Conservation (phyloP, 768 basidiomycete genomes). For the Crepidotus variabilis region DNA sequence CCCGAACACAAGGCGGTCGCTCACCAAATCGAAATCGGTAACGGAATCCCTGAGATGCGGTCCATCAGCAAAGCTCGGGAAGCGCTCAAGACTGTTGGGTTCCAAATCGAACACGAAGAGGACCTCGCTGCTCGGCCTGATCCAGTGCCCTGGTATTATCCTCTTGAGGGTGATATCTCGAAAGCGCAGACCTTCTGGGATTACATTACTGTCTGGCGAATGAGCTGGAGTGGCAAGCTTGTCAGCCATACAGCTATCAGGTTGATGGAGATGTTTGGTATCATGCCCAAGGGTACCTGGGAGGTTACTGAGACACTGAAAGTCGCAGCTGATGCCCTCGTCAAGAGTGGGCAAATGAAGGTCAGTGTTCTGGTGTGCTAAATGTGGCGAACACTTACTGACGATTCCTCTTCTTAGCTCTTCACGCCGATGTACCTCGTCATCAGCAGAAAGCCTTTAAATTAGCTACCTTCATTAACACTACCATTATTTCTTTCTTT, state of each 20-base stretch:
- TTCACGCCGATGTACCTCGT: constrained; percentile 88
- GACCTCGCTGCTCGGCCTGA: constrained; percentile 88
- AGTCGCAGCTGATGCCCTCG: constrained; percentile 73
- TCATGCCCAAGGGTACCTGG: constrained; percentile 90
- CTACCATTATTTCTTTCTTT: constrained; percentile 3
- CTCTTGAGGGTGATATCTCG: constrained; percentile 86
- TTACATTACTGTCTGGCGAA: constrained; percentile 83
- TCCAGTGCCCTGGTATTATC: constrained; percentile 89
- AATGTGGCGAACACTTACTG: constrained; percentile 4
- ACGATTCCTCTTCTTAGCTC: constrained; percentile 41
- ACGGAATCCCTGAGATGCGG: constrained; percentile 98
- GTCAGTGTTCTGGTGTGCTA: constrained; percentile 35
- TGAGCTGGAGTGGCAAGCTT: constrained; percentile 81
- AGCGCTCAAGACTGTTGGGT: constrained; percentile 81
- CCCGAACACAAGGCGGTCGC: constrained; percentile 88
- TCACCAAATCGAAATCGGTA: constrained; percentile 90
- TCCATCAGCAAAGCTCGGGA: constrained; percentile 63
- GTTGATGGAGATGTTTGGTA: constrained; percentile 68
- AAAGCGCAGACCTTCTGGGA: constrained; percentile 97
- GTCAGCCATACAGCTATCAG: constrained; percentile 81
- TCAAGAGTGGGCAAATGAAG: constrained; percentile 84
- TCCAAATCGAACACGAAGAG: constrained; percentile 86
- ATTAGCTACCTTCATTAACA: constrained; percentile 23
- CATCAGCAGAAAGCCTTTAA: constrained; percentile 52
- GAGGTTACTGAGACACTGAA: constrained; percentile 88